Evolutionary conservation across 2,329 filamentous ascomycete genomes (phyloP), one percentile per base, ranked within the genome.

Genomic region (Hortaea werneckii): DNA sequence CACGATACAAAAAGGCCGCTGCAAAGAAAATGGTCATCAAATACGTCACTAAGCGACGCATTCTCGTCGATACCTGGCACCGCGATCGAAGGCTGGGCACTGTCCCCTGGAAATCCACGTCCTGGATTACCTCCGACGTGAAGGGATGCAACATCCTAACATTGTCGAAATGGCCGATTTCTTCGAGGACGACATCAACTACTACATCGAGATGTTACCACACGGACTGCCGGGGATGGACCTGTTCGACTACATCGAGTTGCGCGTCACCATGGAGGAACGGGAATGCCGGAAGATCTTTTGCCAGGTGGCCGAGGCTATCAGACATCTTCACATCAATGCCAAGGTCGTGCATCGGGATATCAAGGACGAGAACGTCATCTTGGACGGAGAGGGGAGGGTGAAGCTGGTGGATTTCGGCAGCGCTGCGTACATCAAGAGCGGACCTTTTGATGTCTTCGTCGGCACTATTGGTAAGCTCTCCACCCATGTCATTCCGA

Each of bases 401-500:
- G 94, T 98, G 67, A 96, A 95, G 69, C 74, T 98, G 59, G 96
- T 96, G 56, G 92, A 98, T 66, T 98, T 98, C 68, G 92, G 92
- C 49, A 95, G 89, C 62, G 92, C 92, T 48, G 89, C 92, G 51
- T 98, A 98, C 65, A 94, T 96, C 72, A 95, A 94, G 71, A 95
- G 85, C 65, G 92, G 92, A 10, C 92, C 92, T 40, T 98, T 98
- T 73, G 89, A 96, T 65, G 92, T 98, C 10, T 98, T 98, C 69
- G 92, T 98, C 43, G 92, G 92, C 48, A 98, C 92, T 1, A 96
- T 98, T 66, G 90, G 90, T 95, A 73, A 61, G 83, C 64, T 29
- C 11, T 27, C 12, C 20, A n/a, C 12, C 9, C 5, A 7, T n/a
- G n/a, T 12, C 26, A 20, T 4, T 20, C 20, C 20, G 10, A 41